phyloP scores from a whole-genome alignment of 2,329 filamentous ascomycete genomes.

The Venturia nashicola region DNA sequence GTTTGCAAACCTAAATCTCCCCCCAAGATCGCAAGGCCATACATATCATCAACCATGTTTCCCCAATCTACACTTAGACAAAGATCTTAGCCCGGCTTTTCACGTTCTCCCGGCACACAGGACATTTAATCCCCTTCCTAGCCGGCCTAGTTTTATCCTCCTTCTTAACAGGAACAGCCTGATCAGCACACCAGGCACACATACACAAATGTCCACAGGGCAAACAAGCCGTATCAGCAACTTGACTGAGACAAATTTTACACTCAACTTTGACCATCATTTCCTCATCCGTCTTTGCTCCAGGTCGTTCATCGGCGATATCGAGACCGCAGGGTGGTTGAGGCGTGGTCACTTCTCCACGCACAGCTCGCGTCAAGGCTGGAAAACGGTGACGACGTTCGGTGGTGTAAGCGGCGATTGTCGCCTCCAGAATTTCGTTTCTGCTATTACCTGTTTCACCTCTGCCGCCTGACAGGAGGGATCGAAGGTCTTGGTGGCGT shows the following conservation, averaged over 20 bases:
- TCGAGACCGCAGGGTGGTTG: constrained; percentile 14
- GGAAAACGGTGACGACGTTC: background rate
- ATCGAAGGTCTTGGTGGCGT: background rate
- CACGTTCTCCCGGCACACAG: constrained; percentile 33
- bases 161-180: constrained; percentile 33
- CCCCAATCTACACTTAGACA: background rate
- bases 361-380: background rate
- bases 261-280: constrained; percentile 40
- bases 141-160: constrained; percentile 28
- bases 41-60: background rate
- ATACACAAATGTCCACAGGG: constrained; percentile 44
- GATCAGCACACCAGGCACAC: constrained; percentile 43
- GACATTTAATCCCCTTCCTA: constrained; percentile 27
- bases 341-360: background rate
- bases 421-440: background rate
- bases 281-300: constrained; percentile 34
- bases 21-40: too few species aligned
- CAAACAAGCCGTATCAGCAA: constrained; percentile 38
- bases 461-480: background rate
- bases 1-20: background rate
- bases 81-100: constrained; percentile 28
- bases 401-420: background rate
- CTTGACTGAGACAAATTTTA: constrained; percentile 40
- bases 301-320: constrained; percentile 33
- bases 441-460: background rate